phyloP scores from a whole-genome alignment of 495 filamentous ascomycete genomes.

The Aspergillus avenaceus region DNA sequence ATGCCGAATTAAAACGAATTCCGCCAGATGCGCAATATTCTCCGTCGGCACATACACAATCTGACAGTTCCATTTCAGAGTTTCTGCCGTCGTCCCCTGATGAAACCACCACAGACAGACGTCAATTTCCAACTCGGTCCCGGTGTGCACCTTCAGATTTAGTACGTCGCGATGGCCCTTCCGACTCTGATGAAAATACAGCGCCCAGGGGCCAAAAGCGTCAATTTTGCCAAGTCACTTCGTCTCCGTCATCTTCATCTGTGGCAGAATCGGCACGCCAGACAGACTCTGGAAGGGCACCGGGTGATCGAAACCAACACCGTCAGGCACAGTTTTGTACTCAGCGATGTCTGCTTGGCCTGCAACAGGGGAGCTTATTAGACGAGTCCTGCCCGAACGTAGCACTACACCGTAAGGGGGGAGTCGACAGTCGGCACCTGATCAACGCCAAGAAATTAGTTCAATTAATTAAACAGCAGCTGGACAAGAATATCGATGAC shows the following conservation, averaged over 20 bases:
- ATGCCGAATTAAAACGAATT: too few relatives aligned
- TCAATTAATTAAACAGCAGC: slow-evolving; percentile 16
- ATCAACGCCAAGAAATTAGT: slow-evolving; percentile 8
- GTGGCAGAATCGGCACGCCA: neutral
- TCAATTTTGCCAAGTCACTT: neutral
- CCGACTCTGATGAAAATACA: neutral
- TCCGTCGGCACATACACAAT: too few relatives aligned
- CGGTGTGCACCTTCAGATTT: too few relatives aligned
- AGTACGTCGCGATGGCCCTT: too few relatives aligned
- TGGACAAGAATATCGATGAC: slow-evolving; percentile 26
- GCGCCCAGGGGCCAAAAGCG: neutral
- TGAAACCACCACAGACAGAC: too few relatives aligned
- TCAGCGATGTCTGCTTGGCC: slow-evolving; percentile 36
- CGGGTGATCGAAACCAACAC: neutral
- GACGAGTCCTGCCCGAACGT: slow-evolving; percentile 38
- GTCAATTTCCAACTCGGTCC: too few relatives aligned
- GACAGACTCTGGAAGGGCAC: neutral
- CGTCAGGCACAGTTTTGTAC: slow-evolving; percentile 14
- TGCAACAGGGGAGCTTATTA: slow-evolving; percentile 24
- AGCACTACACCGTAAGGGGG: slow-evolving; percentile 13
- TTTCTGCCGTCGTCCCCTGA: too few relatives aligned
- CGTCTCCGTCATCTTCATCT: neutral
- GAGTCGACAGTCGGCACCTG: slow-evolving; percentile 7
- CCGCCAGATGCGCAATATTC: too few relatives aligned
- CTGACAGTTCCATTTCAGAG: too few relatives aligned